Evolutionary conservation across 495 filamentous ascomycete genomes (phyloP).

Genomic region (Penicillium canescens): DNA sequence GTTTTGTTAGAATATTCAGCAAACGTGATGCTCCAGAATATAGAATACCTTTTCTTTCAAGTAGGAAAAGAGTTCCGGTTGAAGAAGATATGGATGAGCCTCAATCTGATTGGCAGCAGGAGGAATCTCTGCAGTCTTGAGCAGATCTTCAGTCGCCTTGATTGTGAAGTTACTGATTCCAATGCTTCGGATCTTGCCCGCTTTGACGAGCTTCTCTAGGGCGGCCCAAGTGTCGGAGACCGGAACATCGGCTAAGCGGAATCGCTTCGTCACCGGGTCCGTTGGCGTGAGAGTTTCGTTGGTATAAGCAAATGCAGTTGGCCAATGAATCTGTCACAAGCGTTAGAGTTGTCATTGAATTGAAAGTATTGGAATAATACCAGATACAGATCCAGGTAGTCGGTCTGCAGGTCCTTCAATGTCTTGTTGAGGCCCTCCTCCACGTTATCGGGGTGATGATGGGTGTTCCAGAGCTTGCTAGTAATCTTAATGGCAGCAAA

Average conservation of each 20-base stretch:
- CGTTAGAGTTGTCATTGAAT: too few relatives aligned
- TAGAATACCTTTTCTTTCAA: constrained; percentile 28
- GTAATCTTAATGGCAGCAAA: constrained; percentile 23
- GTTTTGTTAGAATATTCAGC: background rate
- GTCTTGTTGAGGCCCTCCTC: constrained; percentile 44
- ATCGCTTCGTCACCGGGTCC: constrained; percentile 35
- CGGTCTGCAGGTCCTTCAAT: constrained; percentile 41
- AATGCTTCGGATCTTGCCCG: constrained; percentile 71
- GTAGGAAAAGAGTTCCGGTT: constrained; percentile 51
- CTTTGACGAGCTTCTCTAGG: constrained; percentile 66
- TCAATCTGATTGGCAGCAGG: constrained; percentile 86
- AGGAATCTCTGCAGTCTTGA: constrained; percentile 60
- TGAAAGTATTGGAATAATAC: constrained; percentile 32
- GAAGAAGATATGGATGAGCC: constrained; percentile 82
- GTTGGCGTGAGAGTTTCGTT: constrained; percentile 47
- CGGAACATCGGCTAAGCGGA: constrained; percentile 34
- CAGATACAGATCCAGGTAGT: constrained; percentile 44
- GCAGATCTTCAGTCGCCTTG: constrained; percentile 61
- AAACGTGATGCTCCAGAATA: background rate
- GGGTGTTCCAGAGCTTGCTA: constrained; percentile 48
- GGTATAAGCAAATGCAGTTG: constrained; percentile 61
- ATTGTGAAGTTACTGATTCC: constrained; percentile 79
- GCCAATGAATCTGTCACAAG: constrained; percentile 36
- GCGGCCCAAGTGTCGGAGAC: constrained; percentile 61
- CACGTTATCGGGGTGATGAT: constrained; percentile 42